Evolutionary conservation across 2,329 filamentous ascomycete species (phyloP).

Genomic region (Mollisiaceae sp.): DNA sequence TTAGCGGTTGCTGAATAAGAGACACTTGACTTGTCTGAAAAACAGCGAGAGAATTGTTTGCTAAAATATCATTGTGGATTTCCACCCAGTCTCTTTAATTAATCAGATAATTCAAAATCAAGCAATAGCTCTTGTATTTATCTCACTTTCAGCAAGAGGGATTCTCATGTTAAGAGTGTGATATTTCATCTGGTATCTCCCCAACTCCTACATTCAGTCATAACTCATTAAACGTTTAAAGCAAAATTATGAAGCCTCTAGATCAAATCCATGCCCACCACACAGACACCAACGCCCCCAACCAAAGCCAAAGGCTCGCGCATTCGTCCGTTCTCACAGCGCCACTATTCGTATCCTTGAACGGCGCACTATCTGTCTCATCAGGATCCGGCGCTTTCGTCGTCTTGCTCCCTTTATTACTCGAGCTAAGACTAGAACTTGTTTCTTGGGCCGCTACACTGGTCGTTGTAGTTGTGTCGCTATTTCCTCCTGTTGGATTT

Average conservation of each 20-base stretch:
- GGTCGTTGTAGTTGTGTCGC: conserved; percentile 23
- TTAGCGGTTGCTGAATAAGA: too few species aligned
- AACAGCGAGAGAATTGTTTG: too few species aligned
- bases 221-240: conserved; percentile 6
- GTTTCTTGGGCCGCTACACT: conserved; percentile 20
- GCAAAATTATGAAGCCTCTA: not conserved
- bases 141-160: too few species aligned
- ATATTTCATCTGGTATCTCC: not conserved
- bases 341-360: conserved; percentile 32
- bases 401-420: conserved; percentile 20
- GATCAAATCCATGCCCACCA: conserved; percentile 22
- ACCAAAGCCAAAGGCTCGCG: conserved; percentile 17
- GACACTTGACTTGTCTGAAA: too few species aligned
- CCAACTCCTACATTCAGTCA: not conserved
- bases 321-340: not conserved
- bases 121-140: too few species aligned
- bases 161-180: too few species aligned
- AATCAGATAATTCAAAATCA: too few species aligned
- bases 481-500: not conserved
- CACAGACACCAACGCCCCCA: conserved; percentile 18
- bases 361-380: conserved; percentile 39
- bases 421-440: conserved; percentile 15
- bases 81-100: too few species aligned
- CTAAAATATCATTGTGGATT: too few species aligned
- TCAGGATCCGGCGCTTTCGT: conserved; percentile 21